Percentiles rank a stretch among this genome's conserved stretches.
Evolutionary conservation across 169 alveolate genomes (phyloP).

Genomic region (Cryptosporidium bovis): DNA sequence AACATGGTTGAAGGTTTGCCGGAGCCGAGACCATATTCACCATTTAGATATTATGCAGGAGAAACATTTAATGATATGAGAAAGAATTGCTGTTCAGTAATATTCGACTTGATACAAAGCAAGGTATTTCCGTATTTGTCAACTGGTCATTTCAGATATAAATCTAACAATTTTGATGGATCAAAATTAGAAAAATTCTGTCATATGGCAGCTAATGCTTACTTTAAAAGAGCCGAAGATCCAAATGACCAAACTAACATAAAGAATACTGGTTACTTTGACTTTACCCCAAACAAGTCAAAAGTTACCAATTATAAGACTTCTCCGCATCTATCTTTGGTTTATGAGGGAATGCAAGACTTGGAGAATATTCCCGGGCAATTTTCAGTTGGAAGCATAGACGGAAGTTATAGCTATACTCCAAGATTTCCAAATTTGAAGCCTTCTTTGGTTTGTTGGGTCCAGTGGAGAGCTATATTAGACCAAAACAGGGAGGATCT

Average conservation of each 20-base stretch:
- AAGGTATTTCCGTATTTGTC: conserved; percentile 53
- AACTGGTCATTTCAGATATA: conserved; percentile 8
- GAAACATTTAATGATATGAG: conserved; percentile 70
- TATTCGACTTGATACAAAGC: conserved; percentile 48
- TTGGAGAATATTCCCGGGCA: conserved; percentile 49
- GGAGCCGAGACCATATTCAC: conserved; percentile 42
- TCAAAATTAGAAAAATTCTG: conserved; percentile 43
- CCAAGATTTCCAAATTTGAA: conserved; percentile 64
- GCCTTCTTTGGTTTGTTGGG: conserved; percentile 40
- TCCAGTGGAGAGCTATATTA: conserved; percentile 62
- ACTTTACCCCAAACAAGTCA: conserved; percentile 36
- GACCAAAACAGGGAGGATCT: conserved; percentile 69
- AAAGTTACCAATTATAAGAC: conserved; percentile 59
- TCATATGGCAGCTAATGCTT: conserved; percentile 33
- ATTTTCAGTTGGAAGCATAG: conserved; percentile 62
- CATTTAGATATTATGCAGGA: conserved; percentile 71
- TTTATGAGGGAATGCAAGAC: conserved; percentile 39
- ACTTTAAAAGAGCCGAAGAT: conserved; percentile 32
- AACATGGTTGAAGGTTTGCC: conserved; percentile 29
- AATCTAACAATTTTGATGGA: conserved; percentile 16
- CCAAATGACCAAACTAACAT: background rate
- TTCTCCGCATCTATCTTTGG: conserved; percentile 14
- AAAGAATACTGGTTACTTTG: conserved; percentile 39
- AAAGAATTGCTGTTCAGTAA: conserved; percentile 59
- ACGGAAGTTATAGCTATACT: conserved; percentile 26